phyloP scores from a whole-genome alignment of 2,329 filamentous ascomycete species.

The Colletotrichum sp. region DNA sequence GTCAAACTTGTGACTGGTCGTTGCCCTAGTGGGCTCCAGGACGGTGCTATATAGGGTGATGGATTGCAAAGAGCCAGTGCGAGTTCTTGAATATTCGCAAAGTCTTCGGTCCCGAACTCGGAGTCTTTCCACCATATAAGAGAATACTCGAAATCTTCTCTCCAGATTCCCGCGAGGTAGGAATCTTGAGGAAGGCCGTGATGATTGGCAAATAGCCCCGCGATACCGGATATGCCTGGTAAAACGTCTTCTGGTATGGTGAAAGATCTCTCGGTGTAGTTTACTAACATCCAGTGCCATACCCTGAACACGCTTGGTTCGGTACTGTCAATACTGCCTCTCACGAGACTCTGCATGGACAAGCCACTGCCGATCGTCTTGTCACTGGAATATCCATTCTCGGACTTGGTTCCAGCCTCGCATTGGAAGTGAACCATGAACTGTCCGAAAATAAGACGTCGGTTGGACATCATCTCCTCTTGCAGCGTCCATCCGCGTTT shows the following conservation, averaged over 20 bases:
- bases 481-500: not conserved
- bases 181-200: not conserved
- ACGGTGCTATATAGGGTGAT: not conserved
- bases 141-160: not conserved
- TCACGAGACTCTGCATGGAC: not conserved
- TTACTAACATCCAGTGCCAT: not conserved
- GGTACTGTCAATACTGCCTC: not conserved
- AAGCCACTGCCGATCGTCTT: not conserved
- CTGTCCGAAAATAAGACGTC: not conserved
- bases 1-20: not conserved
- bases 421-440: not conserved
- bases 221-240: not conserved
- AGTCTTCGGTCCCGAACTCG: not conserved
- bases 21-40: not conserved
- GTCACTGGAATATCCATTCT: not conserved
- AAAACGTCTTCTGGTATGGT: not conserved
- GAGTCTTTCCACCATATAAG: not conserved
- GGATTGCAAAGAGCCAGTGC: not conserved
- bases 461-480: not conserved
- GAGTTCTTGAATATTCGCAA: not conserved
- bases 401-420: not conserved
- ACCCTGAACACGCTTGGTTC: not conserved
- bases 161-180: not conserved
- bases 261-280: not conserved
- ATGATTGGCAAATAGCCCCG: not conserved